phyloP scores from a whole-genome alignment of 257 asterid species.

The Penstemon davidsonii region DNA sequence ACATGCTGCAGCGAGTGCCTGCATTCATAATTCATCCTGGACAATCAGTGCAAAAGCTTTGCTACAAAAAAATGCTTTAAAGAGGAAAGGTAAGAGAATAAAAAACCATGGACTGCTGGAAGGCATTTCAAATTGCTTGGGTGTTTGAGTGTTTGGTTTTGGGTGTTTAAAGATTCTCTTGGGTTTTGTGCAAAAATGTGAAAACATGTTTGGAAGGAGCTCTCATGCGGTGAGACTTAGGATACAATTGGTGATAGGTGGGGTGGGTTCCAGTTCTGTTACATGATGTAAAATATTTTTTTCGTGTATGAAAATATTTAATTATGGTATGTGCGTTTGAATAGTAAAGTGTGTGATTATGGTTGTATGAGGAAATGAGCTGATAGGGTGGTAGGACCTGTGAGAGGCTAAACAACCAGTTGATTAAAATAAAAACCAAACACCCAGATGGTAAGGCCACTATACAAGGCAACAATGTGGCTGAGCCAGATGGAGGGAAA shows the following conservation, averaged over 20 bases:
- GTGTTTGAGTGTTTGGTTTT: background rate
- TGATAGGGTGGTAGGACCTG: too few species aligned
- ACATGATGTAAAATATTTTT: too few species aligned
- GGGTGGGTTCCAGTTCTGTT: too few species aligned
- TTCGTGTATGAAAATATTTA: too few species aligned
- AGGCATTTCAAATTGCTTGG: background rate
- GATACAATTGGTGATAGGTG: too few species aligned
- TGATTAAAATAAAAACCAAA: too few species aligned
- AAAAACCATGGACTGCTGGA: background rate
- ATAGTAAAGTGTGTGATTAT: too few species aligned
- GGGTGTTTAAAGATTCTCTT: background rate
- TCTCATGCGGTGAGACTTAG: background rate
- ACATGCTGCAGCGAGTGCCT: conserved; percentile 98
- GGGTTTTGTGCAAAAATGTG: background rate
- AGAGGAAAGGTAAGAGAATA: conserved; percentile 8
- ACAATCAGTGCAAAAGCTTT: conserved; percentile 26
- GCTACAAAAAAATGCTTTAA: conserved; percentile 18
- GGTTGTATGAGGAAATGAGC: too few species aligned
- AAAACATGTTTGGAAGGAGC: background rate
- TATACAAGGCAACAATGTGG: background rate
- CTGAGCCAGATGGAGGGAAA: conserved; percentile 19
- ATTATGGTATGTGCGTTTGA: too few species aligned
- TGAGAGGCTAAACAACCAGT: too few species aligned
- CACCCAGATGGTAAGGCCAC: too few species aligned
- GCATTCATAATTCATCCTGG: conserved; percentile 42